Evolutionary conservation across 345 rosid species (phyloP).

Genomic region (Brassica nigra): DNA sequence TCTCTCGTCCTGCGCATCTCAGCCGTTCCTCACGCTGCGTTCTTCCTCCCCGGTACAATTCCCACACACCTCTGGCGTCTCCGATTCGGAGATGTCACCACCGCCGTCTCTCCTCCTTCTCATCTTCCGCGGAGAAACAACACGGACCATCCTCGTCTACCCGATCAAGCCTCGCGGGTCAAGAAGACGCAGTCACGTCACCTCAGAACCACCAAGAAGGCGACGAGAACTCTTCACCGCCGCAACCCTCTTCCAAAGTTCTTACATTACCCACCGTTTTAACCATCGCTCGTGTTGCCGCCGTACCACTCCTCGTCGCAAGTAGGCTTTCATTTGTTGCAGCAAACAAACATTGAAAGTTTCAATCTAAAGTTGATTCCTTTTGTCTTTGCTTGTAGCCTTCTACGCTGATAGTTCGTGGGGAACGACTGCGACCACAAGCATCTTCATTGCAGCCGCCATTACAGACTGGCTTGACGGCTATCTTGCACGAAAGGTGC

Average conservation of each 20-base stretch:
- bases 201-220: constrained; percentile 22
- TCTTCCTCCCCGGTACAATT: constrained; percentile 13
- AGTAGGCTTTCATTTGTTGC: constrained; percentile 47
- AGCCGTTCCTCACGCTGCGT: constrained; percentile 22
- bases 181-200: constrained; percentile 44
- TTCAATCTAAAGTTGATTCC: constrained; percentile 2
- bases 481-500: constrained; percentile 90
- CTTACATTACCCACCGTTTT: constrained; percentile 87
- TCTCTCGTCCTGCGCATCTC: constrained; percentile 40
- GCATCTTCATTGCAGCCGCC: constrained; percentile 86
- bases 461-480: constrained; percentile 99
- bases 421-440: constrained; percentile 89
- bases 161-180: constrained; percentile 38
- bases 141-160: constrained; percentile 29
- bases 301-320: constrained; percentile 79
- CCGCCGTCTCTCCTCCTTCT: background rate
- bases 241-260: constrained; percentile 49
- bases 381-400: constrained; percentile 46
- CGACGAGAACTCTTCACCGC: constrained; percentile 33
- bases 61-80: constrained; percentile 11
- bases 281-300: constrained; percentile 91
- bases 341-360: background rate
- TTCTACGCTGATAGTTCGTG: constrained; percentile 81
- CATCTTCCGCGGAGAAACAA: constrained; percentile 29
- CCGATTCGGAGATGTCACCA: constrained; percentile 12